These are phyloP conservation scores for Diplocarpon rosae DNA, from an alignment of 2,329 filamentous ascomycete species.

Conservation along the genomic window DNA sequence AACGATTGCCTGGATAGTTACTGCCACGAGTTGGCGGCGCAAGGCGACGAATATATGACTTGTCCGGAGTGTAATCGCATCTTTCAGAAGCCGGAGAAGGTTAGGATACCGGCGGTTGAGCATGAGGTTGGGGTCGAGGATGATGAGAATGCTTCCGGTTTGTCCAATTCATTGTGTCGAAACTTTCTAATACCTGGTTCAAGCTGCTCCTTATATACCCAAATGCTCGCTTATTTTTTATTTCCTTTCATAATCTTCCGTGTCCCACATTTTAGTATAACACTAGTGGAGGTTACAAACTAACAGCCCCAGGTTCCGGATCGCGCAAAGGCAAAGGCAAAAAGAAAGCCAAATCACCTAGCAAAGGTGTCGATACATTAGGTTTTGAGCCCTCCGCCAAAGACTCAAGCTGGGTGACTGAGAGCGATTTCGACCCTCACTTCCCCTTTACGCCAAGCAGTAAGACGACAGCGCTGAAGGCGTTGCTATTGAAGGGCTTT, in stretches of 20 bases:
- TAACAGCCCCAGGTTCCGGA: too few species aligned
- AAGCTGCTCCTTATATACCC: too few species aligned
- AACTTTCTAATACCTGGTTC: too few species aligned
- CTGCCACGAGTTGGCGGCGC: conserved; percentile 22
- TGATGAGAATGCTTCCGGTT: neutral
- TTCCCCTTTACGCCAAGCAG: conserved; percentile 28
- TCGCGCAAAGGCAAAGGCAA: neutral
- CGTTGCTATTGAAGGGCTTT: conserved; percentile 31
- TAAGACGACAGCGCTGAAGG: conserved; percentile 30
- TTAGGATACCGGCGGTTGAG: conserved; percentile 1
- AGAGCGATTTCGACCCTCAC: conserved; percentile 16
- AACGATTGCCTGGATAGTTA: conserved; percentile 32
- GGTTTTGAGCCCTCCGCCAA: conserved; percentile 19
- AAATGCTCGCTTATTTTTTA: too few species aligned
- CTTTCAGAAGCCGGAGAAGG: conserved; percentile 1
- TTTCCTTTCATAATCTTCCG: too few species aligned
- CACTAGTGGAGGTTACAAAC: neutral
- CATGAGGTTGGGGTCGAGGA: conserved; percentile 12
- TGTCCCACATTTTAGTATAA: too few species aligned
- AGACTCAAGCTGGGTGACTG: conserved; percentile 18
- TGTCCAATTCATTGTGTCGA: neutral
- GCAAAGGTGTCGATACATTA: conserved; percentile 18
- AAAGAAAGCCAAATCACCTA: conserved; percentile 1
- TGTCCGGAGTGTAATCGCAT: conserved; percentile 19
- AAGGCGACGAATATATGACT: conserved; percentile 16